phyloP scores from a whole-genome alignment of 1,284 basidiomycete species.

The Golubevia pallescens region DNA sequence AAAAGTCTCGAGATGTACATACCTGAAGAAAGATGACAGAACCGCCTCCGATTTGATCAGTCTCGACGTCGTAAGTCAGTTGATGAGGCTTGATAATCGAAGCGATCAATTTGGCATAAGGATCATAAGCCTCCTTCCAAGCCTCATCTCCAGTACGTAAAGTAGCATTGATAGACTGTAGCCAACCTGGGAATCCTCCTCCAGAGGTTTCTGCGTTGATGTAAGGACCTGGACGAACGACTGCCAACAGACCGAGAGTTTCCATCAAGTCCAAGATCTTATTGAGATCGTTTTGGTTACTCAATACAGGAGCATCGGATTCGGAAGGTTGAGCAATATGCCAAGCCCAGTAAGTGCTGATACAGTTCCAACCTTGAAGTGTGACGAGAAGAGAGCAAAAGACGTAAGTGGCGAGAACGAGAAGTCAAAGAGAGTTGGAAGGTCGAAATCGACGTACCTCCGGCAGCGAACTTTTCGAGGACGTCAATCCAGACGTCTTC shows the following conservation, averaged over 20 bases:
- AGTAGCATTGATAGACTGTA: constrained; percentile 24
- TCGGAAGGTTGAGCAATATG: constrained; percentile 27
- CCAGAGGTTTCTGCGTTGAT: constrained; percentile 44
- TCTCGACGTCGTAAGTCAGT: constrained; percentile 14
- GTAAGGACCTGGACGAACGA: constrained; percentile 44
- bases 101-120: constrained; percentile 37
- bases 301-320: constrained; percentile 17
- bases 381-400: no score
- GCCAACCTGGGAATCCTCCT: constrained; percentile 39
- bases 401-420: background rate
- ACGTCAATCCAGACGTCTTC: constrained; percentile 41
- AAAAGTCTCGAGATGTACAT: no score
- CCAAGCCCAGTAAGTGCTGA: constrained; percentile 44
- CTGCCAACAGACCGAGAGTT: constrained; percentile 37
- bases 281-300: constrained; percentile 31
- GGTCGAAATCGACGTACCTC: constrained; percentile 33
- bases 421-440: background rate
- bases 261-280: constrained; percentile 34
- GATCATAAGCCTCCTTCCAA: constrained; percentile 27
- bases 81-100: constrained; percentile 27
- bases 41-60: no score
- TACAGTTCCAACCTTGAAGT: constrained; percentile 3
- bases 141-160: constrained; percentile 26
- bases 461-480: constrained; percentile 39
- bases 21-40: constrained; percentile 34